Evolutionary conservation across 306 rosid species (phyloP).

Genomic region (Lathyrus aphaca): DNA sequence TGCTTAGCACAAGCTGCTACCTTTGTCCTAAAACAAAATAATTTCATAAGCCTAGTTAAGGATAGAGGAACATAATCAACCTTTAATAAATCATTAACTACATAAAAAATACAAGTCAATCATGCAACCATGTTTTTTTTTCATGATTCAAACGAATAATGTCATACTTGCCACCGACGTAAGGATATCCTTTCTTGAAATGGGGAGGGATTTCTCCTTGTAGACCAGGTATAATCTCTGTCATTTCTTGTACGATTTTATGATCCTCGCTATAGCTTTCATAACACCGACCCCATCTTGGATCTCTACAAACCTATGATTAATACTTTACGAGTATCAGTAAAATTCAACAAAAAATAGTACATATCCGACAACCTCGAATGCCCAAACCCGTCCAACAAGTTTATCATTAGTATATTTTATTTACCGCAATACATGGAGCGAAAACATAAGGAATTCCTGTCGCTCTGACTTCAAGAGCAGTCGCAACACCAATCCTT

Average conservation of each 20-base stretch:
- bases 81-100: constrained; percentile 5
- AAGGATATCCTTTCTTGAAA: constrained; percentile 72
- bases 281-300: constrained; percentile 99
- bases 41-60: constrained; percentile 13
- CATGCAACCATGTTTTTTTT: neutral
- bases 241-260: constrained; percentile 80
- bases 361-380: constrained; percentile 23
- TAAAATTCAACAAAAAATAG: constrained; percentile 25
- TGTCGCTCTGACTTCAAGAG: constrained; percentile 92
- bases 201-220: constrained; percentile 79
- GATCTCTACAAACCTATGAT: constrained; percentile 92
- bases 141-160: neutral
- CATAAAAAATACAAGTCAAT: constrained; percentile 2
- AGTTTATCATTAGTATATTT: constrained; percentile 25
- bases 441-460: constrained; percentile 93
- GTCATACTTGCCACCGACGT: constrained; percentile 84
- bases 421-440: constrained; percentile 91
- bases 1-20: constrained; percentile 99
- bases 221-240: constrained; percentile 78
- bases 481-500: constrained; percentile 90
- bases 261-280: constrained; percentile 98
- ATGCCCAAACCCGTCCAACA: constrained; percentile 12
- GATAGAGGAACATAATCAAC: constrained; percentile 11
- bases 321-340: constrained; percentile 41
- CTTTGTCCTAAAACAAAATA: constrained; percentile 60